Base-by-base conservation (phyloP, 2,329 filamentous ascomycete species). In the Amauroascus verrucosus region DNA sequence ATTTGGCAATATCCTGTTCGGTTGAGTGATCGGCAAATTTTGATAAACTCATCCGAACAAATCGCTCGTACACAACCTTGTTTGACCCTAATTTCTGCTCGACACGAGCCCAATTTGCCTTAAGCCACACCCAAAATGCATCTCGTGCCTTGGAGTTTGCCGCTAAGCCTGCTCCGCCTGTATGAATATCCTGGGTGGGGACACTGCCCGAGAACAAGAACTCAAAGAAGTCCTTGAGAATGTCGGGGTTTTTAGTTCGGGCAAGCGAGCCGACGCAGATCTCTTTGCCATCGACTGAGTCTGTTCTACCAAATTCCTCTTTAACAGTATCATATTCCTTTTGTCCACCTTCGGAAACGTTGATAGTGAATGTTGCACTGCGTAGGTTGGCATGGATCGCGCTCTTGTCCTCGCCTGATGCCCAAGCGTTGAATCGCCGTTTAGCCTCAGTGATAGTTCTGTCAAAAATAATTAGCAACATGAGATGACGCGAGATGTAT, bases 231-330 rank as follows among this genome's bases (percentile, higher is more conserved):
- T 84, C 71, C 54, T 78, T 73, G 43, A 94, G 82, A 28, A 96
- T 74, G 8, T 82, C 79, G 0, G 75, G 66, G 53, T 88, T 81
- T 61, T 84, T 83, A 18, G 86, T 82, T 37, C 83, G 81, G 32
- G 89, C 88, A 43, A 98, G 78, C 3, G 86, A 81, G 35, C 79
- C 75, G 2, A 97, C 79, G 60, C 82, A 85, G 59, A 95, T 86
- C 61, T 95, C 89, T 70, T 90, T 94, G 62, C 89, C 90, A 63
- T 97, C 93, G 35, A 96, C 83, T 6, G 89, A 88, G 50, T 85
- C 84, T 11, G 88, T 93, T 48, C 76, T 83, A 58, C 82, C 77
- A 77, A 88, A 97, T 67, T 96, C 90, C 52, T 88, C 81, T 74
- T 91, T 88, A 52, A 98, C 78, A 6, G 83, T 78, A 26, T 85